Base-by-base conservation (phyloP, 176 grass and related monocot species). In the Cenchrus purpureus region DNA sequence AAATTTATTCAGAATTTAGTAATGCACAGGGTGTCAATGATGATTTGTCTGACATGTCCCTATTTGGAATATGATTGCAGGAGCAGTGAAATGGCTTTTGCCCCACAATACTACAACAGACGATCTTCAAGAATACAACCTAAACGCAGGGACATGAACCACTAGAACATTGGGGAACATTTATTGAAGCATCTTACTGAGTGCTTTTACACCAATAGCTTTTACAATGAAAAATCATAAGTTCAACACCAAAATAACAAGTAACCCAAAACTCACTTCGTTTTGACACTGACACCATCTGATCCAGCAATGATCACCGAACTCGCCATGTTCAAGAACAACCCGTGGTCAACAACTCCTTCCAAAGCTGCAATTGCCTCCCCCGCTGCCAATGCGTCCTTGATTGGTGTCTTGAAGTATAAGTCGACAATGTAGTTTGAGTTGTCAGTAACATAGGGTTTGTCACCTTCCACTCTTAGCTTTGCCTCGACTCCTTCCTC, bases 271-370 rank as follows among this genome's bases (percentile, higher is more conserved):
- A 84, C 78, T 93, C 85, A 99, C 88, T 96, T 99, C 42, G 74
- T 83, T 86, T 94, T 91, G 73, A 99, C 88, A 83, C 88, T 89
- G 43, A 99, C 91, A 37, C 97, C 97, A 1, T 92, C 90, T 15
- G 91, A 78, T 85, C 97, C 97, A 12, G 97, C 97, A 88, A 99
- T 96, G 81, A 99, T 96, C 10, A 96, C 90, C 20, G 97, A 89
- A 78, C 50, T 96, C 2, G 97, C 80, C 97, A 99, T 99, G 86
- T 96, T 87, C 93, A 99, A 82, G 84, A 99, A 99, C 68, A 99
- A 32, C 0, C 97, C 97, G 76, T 99, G 97, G 31, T 96, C 97
- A 32, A 99, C 97, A 83, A 99, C 93, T 62, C 97, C 97, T 89
- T 96, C 93, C 4, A 99, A 73, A 32, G 81, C 64, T 10, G 93